phyloP scores from a whole-genome alignment of 768 basidiomycete genomes.

The Boletus rubescentipes region DNA sequence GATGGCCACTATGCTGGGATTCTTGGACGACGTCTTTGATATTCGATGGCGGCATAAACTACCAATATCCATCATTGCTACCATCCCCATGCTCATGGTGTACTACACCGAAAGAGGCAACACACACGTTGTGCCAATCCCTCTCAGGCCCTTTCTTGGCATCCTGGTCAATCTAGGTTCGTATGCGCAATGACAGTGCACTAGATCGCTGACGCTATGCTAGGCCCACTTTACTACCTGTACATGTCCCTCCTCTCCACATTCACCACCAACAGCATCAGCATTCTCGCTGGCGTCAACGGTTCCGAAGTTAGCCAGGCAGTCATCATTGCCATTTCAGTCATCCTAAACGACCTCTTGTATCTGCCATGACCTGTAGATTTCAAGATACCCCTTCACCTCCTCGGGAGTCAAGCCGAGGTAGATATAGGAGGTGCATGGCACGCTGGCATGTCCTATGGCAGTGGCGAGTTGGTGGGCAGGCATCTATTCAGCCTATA shows the following conservation, averaged over 20 bases:
- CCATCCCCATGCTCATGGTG: slow-evolving; percentile 91
- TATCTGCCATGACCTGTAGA: slow-evolving; percentile 89
- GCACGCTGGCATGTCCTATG: slow-evolving; percentile 83
- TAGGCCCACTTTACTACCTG: slow-evolving; percentile 92
- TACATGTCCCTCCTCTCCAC: slow-evolving; percentile 97
- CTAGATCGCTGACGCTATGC: slow-evolving; percentile 5
- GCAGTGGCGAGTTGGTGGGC: slow-evolving; percentile 83
- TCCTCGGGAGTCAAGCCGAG: slow-evolving; percentile 64
- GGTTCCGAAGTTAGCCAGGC: slow-evolving; percentile 95
- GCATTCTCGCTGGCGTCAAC: slow-evolving; percentile 97
- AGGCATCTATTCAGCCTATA: slow-evolving; percentile 95
- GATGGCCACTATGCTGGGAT: slow-evolving; percentile 91
- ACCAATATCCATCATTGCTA: slow-evolving; percentile 94
- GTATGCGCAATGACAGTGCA: slow-evolving; percentile 33
- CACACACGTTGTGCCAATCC: slow-evolving; percentile 90
- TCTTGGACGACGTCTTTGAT: slow-evolving; percentile 96
- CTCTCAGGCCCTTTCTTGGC: slow-evolving; percentile 69
- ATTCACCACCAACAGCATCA: slow-evolving; percentile 97
- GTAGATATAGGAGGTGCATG: slow-evolving; percentile 77
- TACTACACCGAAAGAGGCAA: slow-evolving; percentile 95
- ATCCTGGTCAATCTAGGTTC: slow-evolving; percentile 85
- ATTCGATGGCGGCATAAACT: slow-evolving; percentile 98
- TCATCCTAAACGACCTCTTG: slow-evolving; percentile 88
- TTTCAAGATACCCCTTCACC: slow-evolving; percentile 69
- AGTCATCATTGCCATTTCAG: slow-evolving; percentile 85